Conservation (phyloP, 75 land plant species). For the Chamaecyparis obtusa region DNA sequence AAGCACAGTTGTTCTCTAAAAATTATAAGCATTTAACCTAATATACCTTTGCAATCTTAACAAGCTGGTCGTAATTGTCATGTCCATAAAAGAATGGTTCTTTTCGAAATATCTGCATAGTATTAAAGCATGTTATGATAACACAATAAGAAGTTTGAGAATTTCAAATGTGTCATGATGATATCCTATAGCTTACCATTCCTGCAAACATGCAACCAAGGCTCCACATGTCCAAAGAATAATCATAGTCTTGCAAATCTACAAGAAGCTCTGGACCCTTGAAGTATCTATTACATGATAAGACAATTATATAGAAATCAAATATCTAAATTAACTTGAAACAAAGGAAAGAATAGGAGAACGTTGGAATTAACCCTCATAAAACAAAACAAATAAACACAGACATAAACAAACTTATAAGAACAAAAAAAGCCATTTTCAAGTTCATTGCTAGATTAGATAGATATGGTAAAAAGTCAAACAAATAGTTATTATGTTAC, state of each 20-base stretch:
- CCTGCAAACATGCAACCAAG: slow-evolving; percentile 56
- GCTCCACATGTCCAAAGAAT: slow-evolving; percentile 45
- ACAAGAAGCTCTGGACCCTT: slow-evolving; percentile 85
- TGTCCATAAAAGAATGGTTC: slow-evolving; percentile 95
- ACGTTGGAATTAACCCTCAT: not conserved
- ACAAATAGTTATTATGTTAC: too few species aligned
- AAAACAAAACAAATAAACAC: not conserved
- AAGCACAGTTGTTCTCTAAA: not conserved
- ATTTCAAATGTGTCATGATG: not conserved
- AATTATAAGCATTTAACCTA: not conserved
- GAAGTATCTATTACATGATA: slow-evolving; percentile 52
- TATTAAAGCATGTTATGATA: slow-evolving; percentile 3
- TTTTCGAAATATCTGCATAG: slow-evolving; percentile 82
- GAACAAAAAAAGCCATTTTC: too few species aligned
- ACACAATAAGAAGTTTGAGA: not conserved
- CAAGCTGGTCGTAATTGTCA: slow-evolving; percentile 93
- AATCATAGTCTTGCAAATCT: slow-evolving; percentile 31
- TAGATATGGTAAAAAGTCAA: too few species aligned
- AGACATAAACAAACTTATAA: not conserved
- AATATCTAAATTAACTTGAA: not conserved
- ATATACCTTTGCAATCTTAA: slow-evolving; percentile 88
- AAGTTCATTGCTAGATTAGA: not conserved
- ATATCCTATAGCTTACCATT: slow-evolving; percentile 49
- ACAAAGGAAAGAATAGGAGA: not conserved
- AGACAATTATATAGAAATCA: not conserved